Evolutionary conservation across 1,139 yeast species (phyloP), one percentile per base, ranked within the genome.

Genomic region (Yamadazyma membranifaciens): DNA sequence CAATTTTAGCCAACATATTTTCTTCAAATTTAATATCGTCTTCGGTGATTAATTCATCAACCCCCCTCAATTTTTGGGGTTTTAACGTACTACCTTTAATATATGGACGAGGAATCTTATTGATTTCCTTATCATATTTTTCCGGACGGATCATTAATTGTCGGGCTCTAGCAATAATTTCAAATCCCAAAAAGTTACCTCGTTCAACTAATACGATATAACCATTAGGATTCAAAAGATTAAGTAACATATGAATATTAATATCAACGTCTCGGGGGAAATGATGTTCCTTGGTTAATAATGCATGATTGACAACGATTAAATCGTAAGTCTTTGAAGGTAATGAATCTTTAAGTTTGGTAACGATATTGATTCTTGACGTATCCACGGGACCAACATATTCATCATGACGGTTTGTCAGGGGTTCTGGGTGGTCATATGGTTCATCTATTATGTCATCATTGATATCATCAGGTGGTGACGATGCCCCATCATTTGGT

Each of bases 121-220:
- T 83, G 15, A 62, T 56, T 48, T 81, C 87, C 3, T 63, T 59
- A 6, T 65, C 70, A 49, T 67, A 72, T 5, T 80, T 75, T 53
- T 87, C 95, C 0, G 97, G 96, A 48, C 97, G 76, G 16, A 92
- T 67, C 80, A 89, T 80, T 9, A 87, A 62, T 60, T 92, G 96
- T 54, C 98, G 74, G 1, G 98, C 97, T 42, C 96, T 73, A 0
- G 96, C 95, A 45, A 89, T 75, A 5, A 82, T 74, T 61, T 92
- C 98, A 56, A 88, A 88, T 0, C 98, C 98, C 29, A 82, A 61
- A 0, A 97, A 87, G 43, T 86, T 87, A 2, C 98, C 98, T 49
- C 97, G 73, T 63, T 92, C 98, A 2, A 91, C 67, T 6, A 92
- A 61, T 1, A 88, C 81, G 14, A 91, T 62, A 44, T 83, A 82